Evolutionary conservation across 2,329 filamentous ascomycete species (phyloP), one percentile per base, ranked within the genome.

Genomic region (Fusarium cicatricum): DNA sequence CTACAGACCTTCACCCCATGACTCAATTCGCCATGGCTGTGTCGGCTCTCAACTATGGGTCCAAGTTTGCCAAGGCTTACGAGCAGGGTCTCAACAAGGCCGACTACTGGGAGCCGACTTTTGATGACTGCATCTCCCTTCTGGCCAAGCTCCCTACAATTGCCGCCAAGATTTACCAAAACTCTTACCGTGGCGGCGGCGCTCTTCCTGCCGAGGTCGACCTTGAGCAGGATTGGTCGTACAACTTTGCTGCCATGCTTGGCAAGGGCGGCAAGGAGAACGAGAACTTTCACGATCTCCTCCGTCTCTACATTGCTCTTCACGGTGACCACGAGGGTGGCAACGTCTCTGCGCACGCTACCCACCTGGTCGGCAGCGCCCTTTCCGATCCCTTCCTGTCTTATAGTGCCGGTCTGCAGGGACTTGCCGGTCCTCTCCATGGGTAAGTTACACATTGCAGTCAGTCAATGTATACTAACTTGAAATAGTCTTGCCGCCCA

Each of bases 261-360:
- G 94, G 94, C 71, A 97, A 96, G 80, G 86, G 89, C 44, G 92
- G 92, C 65, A 86, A 89, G 76, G 83, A 96, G 77, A 89, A 98
- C 68, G 91, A 93, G 78, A 90, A 91, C 74, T 97, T 99, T 84
- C 94, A 98, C 74, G 95, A 99, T 71, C 84, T 99, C 16, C 85
- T 99, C 60, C 87, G 95, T 67, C 81, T 99, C 28, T 99, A 99
- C 78, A 87, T 99, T 19, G 94, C 95, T 43, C 89, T 99, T 5
- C 95, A 99, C 77, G 95, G 95, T 61, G 95, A 99, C 77, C 95
- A 99, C 79, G 95, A 99, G 78, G 95, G 95, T 59, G 95, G 95
- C 54, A 99, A 99, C 69, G 95, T 99, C 60, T 97, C 93, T 33
- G 95, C 95, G 1, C 95, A 99, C 74, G 80, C 95, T 23, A 98